Base-by-base conservation (phyloP, 2,329 filamentous ascomycete species). In the Hypoxylon sp. region DNA sequence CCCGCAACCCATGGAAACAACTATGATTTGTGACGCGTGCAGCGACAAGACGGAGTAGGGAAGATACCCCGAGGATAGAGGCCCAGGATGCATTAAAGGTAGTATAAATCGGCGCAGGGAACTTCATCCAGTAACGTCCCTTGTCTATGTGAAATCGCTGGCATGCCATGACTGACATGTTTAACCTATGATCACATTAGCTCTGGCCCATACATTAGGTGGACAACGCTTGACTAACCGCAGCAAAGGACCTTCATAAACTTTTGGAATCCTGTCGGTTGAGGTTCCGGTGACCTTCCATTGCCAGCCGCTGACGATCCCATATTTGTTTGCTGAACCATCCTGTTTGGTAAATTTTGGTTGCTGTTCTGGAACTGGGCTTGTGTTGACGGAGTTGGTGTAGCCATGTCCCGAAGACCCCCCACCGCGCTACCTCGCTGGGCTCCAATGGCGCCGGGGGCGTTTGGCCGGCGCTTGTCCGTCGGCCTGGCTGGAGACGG, bases 311-410 rank as follows among this genome's bases (percentile, higher is more conserved):
- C 81, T 76, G 87, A 86, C 71, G 84, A 83, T 50, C 83, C 86
- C 82, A 88, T 83, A 64, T 84, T 87, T 63, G 85, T 83, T 76
- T 89, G 88, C 67, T 86, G 83, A 66, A 86, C 87, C 76, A 87
- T 85, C 70, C 85, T 84, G 72, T 90, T 84, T 74, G 91, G 87
- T 71, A 97, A 86, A 79, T 97, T 96, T 79, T 93, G 92, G 76
- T 91, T 92, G 83, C 93, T 97, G 86, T 93, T 95, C 83, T 97
- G 94, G 85, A 97, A 97, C 78, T 97, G 95, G 72, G 95, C 95
- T 81, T 96, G 93, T 70, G 93, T 97, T 77, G 93, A 97, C 74
- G 91, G 93, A 77, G 94, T 91, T 73, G 94, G 92, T 70, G 94
- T 95, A 76, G 89, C 88, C 79, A 91, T 88, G 79, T 96, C 92